Base-by-base conservation (phyloP, 1,284 basidiomycete species). In the Ustilago loliicola region DNA sequence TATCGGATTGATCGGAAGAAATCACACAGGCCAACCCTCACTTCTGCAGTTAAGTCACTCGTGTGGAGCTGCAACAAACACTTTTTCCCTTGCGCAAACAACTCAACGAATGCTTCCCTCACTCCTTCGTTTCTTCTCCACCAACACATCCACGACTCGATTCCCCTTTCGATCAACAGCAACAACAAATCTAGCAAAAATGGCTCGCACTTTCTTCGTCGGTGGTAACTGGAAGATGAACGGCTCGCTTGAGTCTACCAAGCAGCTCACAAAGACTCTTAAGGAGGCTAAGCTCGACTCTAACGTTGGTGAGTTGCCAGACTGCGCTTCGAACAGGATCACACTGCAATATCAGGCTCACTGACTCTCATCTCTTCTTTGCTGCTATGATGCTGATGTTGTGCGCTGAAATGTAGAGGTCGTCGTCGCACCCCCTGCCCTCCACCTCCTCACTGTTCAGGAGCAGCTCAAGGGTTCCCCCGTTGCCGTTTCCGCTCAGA, bases 401-500 rank as follows among this genome's bases (percentile, higher is more conserved):
- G 23, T 13, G 30, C 25, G 36, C 9, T 15, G 11, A 6, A 17
- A 40, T 34, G 11, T 62, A 74, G 84, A 86, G 83, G 83, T 85
- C 25, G 83, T 86, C 30, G 75, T 86, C 13, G 77, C 85, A 3
- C 85, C 85, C n/a, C 83, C 85, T 10, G 75, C 80, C 29, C 66
- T 86, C 48, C 78, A 86, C 78, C 81, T 86, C 17, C 66, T 85
- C 1, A 54, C 75, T 19, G 81, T 82, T 27, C 69, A 83, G 80
- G 80, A 84, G 55, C 68, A 72, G 52, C 72, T 86, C 27, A 53
- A 66, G 55, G 71, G 63, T 32, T 63, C 72, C 48, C 54, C 75
- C 25, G 66, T 86, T 27, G 52, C 69, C 34, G 90, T 99, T 74
- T 88, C 94, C 15, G 96, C 96, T 25, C 97, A 99, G 88, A 98